Conservation (phyloP, 306 rosid species). For the Castanopsis chinensis region DNA sequence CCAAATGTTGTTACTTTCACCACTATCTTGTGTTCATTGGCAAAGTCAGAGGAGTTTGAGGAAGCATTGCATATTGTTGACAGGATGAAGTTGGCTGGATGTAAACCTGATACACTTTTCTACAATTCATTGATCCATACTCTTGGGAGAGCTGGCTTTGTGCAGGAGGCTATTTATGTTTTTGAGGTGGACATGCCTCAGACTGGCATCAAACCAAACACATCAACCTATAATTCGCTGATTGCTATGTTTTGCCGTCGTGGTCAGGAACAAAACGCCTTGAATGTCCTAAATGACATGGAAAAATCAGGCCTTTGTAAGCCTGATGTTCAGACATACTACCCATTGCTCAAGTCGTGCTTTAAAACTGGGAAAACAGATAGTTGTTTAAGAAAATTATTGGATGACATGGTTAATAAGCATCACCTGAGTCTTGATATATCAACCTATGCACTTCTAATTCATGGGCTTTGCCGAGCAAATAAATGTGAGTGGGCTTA, state of each 20-base stretch:
- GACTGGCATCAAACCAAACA: conserved; percentile 47
- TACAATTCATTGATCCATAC: conserved; percentile 69
- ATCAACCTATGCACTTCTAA: conserved; percentile 64
- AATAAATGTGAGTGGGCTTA: conserved; percentile 66
- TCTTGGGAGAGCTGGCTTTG: conserved; percentile 65
- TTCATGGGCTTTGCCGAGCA: conserved; percentile 81
- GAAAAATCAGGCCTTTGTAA: conserved; percentile 58
- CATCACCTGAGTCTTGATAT: conserved; percentile 76
- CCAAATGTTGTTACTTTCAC: conserved; percentile 77
- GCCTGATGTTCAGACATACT: conserved; percentile 81
- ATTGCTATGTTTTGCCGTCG: conserved; percentile 70
- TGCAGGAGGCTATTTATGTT: conserved; percentile 47
- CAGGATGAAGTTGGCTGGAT: conserved; percentile 60
- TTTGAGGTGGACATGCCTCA: conserved; percentile 62
- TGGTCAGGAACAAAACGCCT: conserved; percentile 54
- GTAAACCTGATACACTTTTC: conserved; percentile 62
- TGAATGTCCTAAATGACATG: conserved; percentile 49
- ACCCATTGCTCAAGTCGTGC: conserved; percentile 78
- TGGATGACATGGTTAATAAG: conserved; percentile 63
- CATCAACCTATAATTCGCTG: conserved; percentile 79
- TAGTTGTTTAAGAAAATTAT: conserved; percentile 39
- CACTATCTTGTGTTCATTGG: conserved; percentile 54
- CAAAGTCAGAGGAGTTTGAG: conserved; percentile 57
- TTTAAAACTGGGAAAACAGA: conserved; percentile 53
- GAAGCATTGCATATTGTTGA: conserved; percentile 59